Base-by-base conservation (phyloP, 202 grass and related monocot species). In the Eragrostis tef region DNA sequence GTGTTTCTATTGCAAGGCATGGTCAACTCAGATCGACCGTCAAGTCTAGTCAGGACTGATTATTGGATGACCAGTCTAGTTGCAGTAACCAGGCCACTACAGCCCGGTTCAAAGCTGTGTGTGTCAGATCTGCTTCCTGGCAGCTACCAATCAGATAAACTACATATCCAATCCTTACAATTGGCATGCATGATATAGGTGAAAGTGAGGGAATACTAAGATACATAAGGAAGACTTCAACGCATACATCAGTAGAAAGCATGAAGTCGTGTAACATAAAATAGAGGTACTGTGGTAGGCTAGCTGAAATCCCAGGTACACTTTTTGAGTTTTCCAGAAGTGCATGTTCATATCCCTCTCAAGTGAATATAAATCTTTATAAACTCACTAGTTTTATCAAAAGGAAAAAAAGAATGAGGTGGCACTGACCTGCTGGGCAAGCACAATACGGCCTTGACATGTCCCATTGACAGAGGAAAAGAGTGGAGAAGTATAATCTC, bases 401-500 rank as follows among this genome's bases (percentile, higher is more conserved):
- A 81, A 77, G 75, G 57, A 16, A 64, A 83, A 21, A 68, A 83
- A 75, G 71, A 70, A 78, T 81, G 22, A 19, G 10, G 77, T 67
- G 67, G 54, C 69, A 58, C 75, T 86, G 69, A 99, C 96, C 96
- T 99, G 96, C 85, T 99, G 96, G 42, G 93, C 93, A 88, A 99
- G 76, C 43, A 99, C 90, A 85, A 99, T 74, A 84, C 90, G 89
- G 8, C 96, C 96, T 93, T 93, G 85, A 70, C 96, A 99, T 85
- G 87, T 90, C 42, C 82, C 93, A 90, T 71, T 79, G 64, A 75
- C 84, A 56, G 82, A 91, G 77, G 80, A 86, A 90, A 99, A 91
- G 1, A 99, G 77, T 73, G 96, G 96, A 87, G 83, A 90, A 64
- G 93, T 93, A 83, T 99, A 99, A 71, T 99, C 88, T 90, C 96